Base-by-base conservation (phyloP, 768 basidiomycete species). In the Porphyrellus cyaneotinctus region DNA sequence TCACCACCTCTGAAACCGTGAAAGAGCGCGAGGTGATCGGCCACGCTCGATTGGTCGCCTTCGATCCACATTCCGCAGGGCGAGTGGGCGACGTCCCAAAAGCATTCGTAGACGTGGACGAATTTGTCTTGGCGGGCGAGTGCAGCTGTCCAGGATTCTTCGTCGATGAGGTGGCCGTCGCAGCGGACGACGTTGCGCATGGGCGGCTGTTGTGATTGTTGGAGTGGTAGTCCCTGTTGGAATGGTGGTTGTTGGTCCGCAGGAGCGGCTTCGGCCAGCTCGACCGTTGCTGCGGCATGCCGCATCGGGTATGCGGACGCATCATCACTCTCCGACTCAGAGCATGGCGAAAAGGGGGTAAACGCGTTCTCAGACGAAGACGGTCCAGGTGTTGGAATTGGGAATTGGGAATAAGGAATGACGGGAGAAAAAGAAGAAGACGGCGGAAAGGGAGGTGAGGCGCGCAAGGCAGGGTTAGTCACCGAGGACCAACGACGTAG, bases 11-110 rank as follows among this genome's bases (percentile, higher is more conserved):
- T 62, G 30, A 69, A 70, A 0, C 60, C 57, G 49, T 69, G 68
- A 33, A 65, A 69, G 45, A 63, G 65, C 12, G 58, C 55, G 53
- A 69, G 63, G 51, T 69, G 68, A 51, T 69, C 68, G 11, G 67
- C 67, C 22, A 70, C 65, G 53, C 56, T 63, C 17, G 65, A 61
- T 13, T 70, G 69, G 50, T 69, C 69, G 18, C 69, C 69, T 44
- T 69, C 69, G 33, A 69, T 66, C 61, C 69, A 70, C 69, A 69
- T 69, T 1, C 67, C 55, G 17, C 68, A 69, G 2, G 69, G 52
- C 0, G 67, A 43, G 39, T 65, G 49, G 28, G 47, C 4, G 26
- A 51, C 48, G 48, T 65, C 60, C 68, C 68, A 70, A 43, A 63
- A 58, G 30, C 68, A 69, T 38, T 69, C 63, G 51, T 69, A 69